These are phyloP conservation scores for Neofusicoccum cordaticola DNA, from an alignment of 2,329 filamentous ascomycete genomes.

Conservation along the genomic window DNA sequence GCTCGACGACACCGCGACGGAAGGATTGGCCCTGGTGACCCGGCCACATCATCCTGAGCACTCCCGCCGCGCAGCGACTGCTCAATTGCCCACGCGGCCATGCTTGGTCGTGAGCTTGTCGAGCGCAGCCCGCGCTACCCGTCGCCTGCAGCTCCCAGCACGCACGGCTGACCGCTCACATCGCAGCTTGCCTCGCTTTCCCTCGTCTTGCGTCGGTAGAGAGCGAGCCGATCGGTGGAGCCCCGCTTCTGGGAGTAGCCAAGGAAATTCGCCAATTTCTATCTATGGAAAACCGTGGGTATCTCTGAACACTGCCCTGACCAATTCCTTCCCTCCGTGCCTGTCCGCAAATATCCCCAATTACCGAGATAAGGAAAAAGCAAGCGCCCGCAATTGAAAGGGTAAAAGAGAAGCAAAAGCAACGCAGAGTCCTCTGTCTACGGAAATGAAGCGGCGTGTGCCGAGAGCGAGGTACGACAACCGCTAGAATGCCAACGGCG, in stretches of 20 bases:
- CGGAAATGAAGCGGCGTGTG: constrained; percentile 4
- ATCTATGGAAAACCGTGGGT: constrained; percentile 12
- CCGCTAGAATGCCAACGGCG: neutral
- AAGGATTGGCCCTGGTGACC: too few species aligned
- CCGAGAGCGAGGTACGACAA: neutral
- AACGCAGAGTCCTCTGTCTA: neutral
- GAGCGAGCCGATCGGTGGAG: neutral
- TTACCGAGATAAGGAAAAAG: neutral
- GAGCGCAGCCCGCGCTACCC: too few species aligned
- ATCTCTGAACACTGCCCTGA: constrained; percentile 11
- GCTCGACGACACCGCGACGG: too few species aligned
- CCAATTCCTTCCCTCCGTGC: neutral
- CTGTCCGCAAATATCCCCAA: neutral
- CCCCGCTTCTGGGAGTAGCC: neutral
- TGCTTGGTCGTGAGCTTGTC: too few species aligned
- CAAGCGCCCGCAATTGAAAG: neutral
- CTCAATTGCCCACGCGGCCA: neutral
- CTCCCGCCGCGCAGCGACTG: neutral
- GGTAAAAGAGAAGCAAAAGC: neutral
- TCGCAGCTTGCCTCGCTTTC: neutral
- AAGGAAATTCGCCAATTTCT: constrained; percentile 6
- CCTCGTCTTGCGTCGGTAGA: neutral
- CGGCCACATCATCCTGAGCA: too few species aligned
- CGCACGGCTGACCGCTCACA: neutral
- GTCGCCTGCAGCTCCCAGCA: neutral